Evolutionary conservation across 2,329 filamentous ascomycete species (phyloP).

Genomic region (Aspergillus persii): DNA sequence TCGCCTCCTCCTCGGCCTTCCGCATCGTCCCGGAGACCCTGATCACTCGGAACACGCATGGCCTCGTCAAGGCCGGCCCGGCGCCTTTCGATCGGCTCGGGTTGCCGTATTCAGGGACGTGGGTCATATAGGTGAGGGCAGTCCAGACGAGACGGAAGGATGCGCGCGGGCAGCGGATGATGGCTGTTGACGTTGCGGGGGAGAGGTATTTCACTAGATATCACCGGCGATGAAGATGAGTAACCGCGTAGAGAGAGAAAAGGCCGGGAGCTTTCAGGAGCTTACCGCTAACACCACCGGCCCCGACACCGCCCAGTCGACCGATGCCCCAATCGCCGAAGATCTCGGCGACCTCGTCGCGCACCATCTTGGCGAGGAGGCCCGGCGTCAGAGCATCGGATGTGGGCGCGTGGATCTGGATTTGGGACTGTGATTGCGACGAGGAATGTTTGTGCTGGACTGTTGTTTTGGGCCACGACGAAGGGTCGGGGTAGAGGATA

Average conservation of each 20-base stretch:
- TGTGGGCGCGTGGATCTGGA: conserved; percentile 78
- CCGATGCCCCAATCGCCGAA: conserved; percentile 84
- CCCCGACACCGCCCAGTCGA: conserved; percentile 60
- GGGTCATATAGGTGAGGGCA: conserved; percentile 75
- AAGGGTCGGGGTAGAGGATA: conserved; percentile 73
- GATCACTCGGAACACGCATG: conserved; percentile 80
- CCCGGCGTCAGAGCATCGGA: conserved; percentile 66
- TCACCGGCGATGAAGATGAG: not conserved
- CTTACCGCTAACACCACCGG: conserved; percentile 66
- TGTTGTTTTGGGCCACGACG: conserved; percentile 38
- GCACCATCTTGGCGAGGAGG: conserved; percentile 66
- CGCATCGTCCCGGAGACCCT: conserved; percentile 89
- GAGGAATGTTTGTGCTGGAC: conserved; percentile 23
- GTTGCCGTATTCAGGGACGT: conserved; percentile 59
- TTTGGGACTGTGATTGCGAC: conserved; percentile 53
- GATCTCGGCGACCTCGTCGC: conserved; percentile 66
- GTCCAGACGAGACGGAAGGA: conserved; percentile 90
- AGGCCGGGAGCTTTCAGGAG: not conserved
- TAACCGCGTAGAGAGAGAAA: not conserved
- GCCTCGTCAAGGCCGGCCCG: conserved; percentile 27
- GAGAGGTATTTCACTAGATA: conserved; percentile 84
- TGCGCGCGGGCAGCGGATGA: conserved; percentile 76
- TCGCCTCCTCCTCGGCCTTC: conserved; percentile 86
- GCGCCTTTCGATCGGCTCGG: conserved; percentile 16
- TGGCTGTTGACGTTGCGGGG: conserved; percentile 88